Base-by-base conservation (phyloP, 257 asterid genomes). In the Solanum corneliomulleri region DNA sequence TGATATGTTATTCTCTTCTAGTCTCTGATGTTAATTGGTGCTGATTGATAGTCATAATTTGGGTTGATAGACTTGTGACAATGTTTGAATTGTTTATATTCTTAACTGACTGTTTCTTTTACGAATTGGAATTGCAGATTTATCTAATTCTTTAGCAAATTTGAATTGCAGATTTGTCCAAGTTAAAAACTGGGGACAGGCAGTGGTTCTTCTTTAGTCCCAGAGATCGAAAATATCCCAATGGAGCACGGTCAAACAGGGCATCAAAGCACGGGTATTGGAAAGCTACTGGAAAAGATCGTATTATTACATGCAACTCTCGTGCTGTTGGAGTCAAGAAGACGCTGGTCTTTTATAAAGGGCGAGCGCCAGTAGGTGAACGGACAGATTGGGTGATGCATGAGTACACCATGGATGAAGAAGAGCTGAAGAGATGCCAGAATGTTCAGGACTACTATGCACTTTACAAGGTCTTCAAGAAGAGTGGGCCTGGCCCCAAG, bases 311-410 rank as follows among this genome's bases (percentile, higher is more conserved):
- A 4, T 92, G 92, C 85, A 92, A 92, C 66, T 88, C 96, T 49
- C 96, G 98, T 45, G 78, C 92, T 13, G 98, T 95, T 75, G 99
- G 99, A 66, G 7, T 93, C 2, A 97, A 97, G 93, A 97, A 97
- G 92, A 97, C 99, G 13, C 91, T 97, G 85, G 99, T 97, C 49
- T 96, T 93, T 92, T 93, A 97, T 21, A 89, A 89, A 89, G 99
- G 99, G 4, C 98, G 98, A 85, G 98, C 99, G 6, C 99, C 99
- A 47, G 88, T 72, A 39, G 98, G 98, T 33, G 91, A 93, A 72
- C 98, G 99, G 21, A 97, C 99, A 0, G 98, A 97, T 62, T 97
- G 99, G 99, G 99, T 97, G 72, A 97, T 96, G 99, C 99, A 97
- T 64, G 99, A 97, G 71, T 97, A 97, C 69, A 93, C 96, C 56